Evolutionary conservation across 768 basidiomycete species (phyloP).

Genomic region (Holtermannia corniformis): DNA sequence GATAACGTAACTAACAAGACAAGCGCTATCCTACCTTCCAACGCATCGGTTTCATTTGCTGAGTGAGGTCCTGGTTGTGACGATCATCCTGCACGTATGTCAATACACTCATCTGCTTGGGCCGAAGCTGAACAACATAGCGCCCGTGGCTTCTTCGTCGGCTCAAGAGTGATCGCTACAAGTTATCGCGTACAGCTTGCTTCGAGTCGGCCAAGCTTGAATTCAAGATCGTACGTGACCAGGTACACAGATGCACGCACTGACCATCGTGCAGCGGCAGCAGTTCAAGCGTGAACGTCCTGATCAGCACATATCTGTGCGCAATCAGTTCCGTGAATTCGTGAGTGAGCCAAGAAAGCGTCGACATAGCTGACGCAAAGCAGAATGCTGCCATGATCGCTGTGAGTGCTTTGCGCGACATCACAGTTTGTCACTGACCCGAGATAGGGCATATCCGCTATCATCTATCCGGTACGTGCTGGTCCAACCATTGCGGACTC

Average conservation of each 20-base stretch:
- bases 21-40: conserved; percentile 29
- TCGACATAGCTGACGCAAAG: too few species aligned
- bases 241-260: neutral
- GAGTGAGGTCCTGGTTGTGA: conserved; percentile 34
- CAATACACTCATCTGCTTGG: neutral
- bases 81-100: conserved; percentile 34
- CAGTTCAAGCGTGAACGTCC: conserved; percentile 36
- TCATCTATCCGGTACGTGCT: conserved; percentile 31
- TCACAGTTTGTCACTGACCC: too few species aligned
- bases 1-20: neutral
- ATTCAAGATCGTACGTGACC: conserved; percentile 46
- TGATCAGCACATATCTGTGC: conserved; percentile 22
- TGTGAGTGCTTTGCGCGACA: neutral
- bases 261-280: conserved; percentile 33
- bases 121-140: conserved; percentile 40
- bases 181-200: conserved; percentile 71
- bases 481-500: too few species aligned
- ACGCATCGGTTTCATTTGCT: conserved; percentile 35
- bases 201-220: conserved; percentile 86
- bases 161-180: conserved; percentile 67
- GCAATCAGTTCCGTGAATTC: conserved; percentile 17
- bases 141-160: conserved; percentile 80
- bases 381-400: conserved; percentile 40
- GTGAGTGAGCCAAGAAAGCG: neutral
- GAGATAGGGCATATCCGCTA: conserved; percentile 33